Conservation (phyloP, 441 rosid species). For the Erodium trifolium region DNA sequence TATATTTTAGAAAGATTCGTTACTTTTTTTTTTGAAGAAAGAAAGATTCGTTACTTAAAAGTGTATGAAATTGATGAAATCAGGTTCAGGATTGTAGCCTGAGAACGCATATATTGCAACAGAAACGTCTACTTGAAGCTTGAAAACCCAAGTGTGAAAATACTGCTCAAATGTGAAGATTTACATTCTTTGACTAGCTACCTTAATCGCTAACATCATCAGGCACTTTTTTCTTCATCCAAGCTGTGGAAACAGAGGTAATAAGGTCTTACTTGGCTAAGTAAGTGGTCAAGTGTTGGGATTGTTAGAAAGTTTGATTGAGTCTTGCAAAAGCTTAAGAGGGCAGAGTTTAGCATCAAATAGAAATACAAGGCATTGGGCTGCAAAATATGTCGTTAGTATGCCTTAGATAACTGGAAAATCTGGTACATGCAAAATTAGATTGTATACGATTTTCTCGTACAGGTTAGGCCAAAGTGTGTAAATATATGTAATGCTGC, state of each 20-base stretch:
- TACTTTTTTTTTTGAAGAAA: too few species aligned
- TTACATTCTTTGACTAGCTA: slow-evolving; percentile 26
- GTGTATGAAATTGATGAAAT: slow-evolving; percentile 10
- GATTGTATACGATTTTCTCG: slow-evolving; percentile 23
- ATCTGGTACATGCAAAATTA: slow-evolving; percentile 14
- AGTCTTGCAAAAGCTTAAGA: slow-evolving; percentile 22
- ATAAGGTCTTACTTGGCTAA: background rate
- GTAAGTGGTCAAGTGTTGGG: background rate
- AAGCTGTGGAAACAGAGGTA: slow-evolving; percentile 21
- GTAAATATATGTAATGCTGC: slow-evolving; percentile 25
- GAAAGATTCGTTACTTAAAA: background rate
- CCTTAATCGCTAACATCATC: slow-evolving; percentile 37
- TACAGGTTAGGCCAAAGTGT: slow-evolving; percentile 21
- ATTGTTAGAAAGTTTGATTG: slow-evolving; percentile 12
- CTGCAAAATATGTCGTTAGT: slow-evolving; percentile 4
- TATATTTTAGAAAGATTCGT: background rate
- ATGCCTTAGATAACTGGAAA: slow-evolving; percentile 23
- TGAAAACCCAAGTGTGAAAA: slow-evolving; percentile 23
- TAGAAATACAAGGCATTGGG: slow-evolving; percentile 2
- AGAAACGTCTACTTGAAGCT: slow-evolving; percentile 26
- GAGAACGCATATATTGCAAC: slow-evolving; percentile 53
- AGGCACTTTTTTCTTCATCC: slow-evolving; percentile 12
- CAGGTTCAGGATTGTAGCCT: slow-evolving; percentile 69
- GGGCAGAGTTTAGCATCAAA: slow-evolving; percentile 3
- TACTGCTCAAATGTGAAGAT: slow-evolving; percentile 28